Percentiles rank a stretch among this genome's conserved stretches.
These are phyloP conservation scores for Eimeria nieschulzi DNA, from an alignment of 169 alveolate genomes.

Conservation along the genomic window DNA sequence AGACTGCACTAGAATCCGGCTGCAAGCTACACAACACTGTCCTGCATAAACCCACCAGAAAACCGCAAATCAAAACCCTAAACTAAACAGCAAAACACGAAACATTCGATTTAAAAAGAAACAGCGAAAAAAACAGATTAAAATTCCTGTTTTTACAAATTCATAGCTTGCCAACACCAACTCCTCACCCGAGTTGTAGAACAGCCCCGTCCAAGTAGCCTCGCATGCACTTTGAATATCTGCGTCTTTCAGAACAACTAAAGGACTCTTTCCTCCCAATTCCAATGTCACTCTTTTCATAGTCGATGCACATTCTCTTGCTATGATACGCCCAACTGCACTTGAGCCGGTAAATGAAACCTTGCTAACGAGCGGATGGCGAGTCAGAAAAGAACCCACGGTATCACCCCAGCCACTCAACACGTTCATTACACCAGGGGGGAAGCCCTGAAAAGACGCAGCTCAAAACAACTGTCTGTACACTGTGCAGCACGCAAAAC, in stretches of 20 bases:
- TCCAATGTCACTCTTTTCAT: slow-evolving; percentile 87
- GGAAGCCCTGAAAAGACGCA: slow-evolving; percentile 81
- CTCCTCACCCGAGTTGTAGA: slow-evolving; percentile 78
- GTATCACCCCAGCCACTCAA: slow-evolving; percentile 87
- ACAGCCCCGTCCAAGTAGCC: slow-evolving; percentile 83
- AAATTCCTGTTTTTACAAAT: background rate
- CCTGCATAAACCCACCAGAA: slow-evolving; percentile 75
- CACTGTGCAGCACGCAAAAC: background rate
- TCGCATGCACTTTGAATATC: slow-evolving; percentile 86
- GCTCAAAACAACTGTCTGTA: background rate
- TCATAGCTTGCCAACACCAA: background rate
- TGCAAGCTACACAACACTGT: slow-evolving; percentile 86
- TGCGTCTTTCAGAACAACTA: slow-evolving; percentile 86
- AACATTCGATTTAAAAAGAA: background rate
- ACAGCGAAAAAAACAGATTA: background rate
- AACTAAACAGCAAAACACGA: background rate
- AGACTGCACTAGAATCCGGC: slow-evolving; percentile 86
- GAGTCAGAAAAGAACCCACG: slow-evolving; percentile 82
- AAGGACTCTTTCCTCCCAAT: slow-evolving; percentile 92
- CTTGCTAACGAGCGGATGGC: slow-evolving; percentile 82
- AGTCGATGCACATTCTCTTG: slow-evolving; percentile 76
- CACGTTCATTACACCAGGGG: slow-evolving; percentile 89
- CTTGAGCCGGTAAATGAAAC: slow-evolving; percentile 92
- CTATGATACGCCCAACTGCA: slow-evolving; percentile 82
- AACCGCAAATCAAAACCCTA: too few relatives aligned